Evolutionary conservation across 495 filamentous ascomycete species (phyloP), one percentile per base, ranked within the genome.

Genomic region (Stereocaulon alpinum): DNA sequence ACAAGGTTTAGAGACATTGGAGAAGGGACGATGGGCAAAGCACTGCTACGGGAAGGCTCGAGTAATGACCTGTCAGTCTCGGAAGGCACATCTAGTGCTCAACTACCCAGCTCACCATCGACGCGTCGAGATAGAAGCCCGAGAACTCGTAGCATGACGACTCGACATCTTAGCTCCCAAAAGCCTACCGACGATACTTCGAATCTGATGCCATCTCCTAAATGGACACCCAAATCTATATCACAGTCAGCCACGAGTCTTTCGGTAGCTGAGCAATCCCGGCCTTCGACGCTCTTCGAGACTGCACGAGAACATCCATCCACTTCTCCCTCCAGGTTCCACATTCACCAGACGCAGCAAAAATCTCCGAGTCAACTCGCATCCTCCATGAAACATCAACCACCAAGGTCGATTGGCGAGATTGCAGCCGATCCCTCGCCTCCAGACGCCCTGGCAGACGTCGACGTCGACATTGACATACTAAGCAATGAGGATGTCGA

Each of bases 351-450:
- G 15, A 24, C 22, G 11, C 53, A 48, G 29, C 18, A 34, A 9
- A 48, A 29, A 34, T 42, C 34, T 43, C 54, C 49, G 22, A 40
- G 30, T 30, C 55, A 40, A 49, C 14, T 40, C 15, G 15, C 9
- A 6, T 61, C 63, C 15, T 61, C 76, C 9, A 74, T 69, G 10
- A 77, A 76, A 48, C 73, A 72, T 40, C 68, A 70, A 37, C 74
- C 72, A 43, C 71, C 74, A 18, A 71, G 74, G 45, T 67, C 69
- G 40, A 61, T 80, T 51, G 73, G 74, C 9, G 74, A 78, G 22
- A 79, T 80, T 62, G 75, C 73, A 6, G 70, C 69, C 0, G 74
- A 79, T 42, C 67, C 65, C 42, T 75, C 76, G 6, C 76, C 76
- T 3, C 68, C 71, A 34, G 68, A 71, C 42, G 67, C 65, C 27